Evolutionary conservation across 139 green algal species (phyloP), one percentile per base, ranked within the genome.

Genomic region (Tetratostichococcus sp.): DNA sequence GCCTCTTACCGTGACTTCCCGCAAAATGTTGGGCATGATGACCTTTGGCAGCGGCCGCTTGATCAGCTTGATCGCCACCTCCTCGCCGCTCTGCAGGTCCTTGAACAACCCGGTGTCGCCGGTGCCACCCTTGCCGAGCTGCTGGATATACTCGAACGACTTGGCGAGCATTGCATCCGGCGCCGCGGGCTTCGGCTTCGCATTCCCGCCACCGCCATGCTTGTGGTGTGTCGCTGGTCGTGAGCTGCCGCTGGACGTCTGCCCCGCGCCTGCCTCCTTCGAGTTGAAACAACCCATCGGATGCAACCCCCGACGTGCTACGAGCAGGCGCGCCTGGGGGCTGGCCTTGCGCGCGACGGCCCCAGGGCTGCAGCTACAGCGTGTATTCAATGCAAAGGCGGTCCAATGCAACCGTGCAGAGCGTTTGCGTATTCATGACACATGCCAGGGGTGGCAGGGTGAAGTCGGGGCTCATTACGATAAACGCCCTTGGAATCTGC

Each of bases 1-100:
- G n/a, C n/a, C n/a, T n/a, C n/a, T 71, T 32, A 88, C 85, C 80
- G 70, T 79, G 59, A 90, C 86, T 70, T 90, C 85, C 14, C 85
- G 73, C 57, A 83, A 62, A 59, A 90, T 87, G 67, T 90, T 88
- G 22, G 72, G 71, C 42, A 87, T 71, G n/a, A 93, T 77, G 68
- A 86, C 82, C 72, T 88, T 89, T 11, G 89, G 87, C 35, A 93
- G 80, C 30, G 89, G 89, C 57, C 85, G 69, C 71, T 82, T 83
- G 50, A 94, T 91, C 26, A 93, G 83, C 73, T 94, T 92, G 58
- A 92, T 82, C 2, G 89, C 88, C 65, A 92, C 86, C 8, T 85
- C 75, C 30, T 87, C 69, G n/a, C 80, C 77, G 22, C 68, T 88
- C 17, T 69, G 33, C 0, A 35, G 58, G 30, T 90, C 84, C 66